These are phyloP conservation scores for Diversispora eburnea DNA, from an alignment of 192 early-diverging fungal species.

Conservation along the genomic window DNA sequence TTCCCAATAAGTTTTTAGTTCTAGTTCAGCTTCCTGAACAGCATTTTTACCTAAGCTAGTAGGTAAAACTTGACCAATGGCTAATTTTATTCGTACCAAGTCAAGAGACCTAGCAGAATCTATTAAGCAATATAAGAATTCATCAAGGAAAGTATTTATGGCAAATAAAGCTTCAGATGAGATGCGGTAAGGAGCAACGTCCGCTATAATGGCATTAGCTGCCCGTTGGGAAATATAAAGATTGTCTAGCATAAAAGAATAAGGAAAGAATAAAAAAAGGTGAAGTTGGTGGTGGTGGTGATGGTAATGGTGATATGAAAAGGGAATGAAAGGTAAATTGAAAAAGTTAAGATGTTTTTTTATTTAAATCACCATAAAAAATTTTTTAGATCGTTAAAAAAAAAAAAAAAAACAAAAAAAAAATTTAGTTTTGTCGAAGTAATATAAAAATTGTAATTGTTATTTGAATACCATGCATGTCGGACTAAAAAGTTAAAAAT, in stretches of 20 bases:
- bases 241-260: conserved; percentile 38
- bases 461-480: no score
- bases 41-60: conserved; percentile 58
- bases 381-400: no score
- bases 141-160: conserved; percentile 56
- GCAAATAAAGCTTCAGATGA: conserved; percentile 54
- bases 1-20: conserved; percentile 54
- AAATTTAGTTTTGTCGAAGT: no score
- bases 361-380: no score
- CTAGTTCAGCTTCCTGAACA: conserved; percentile 57
- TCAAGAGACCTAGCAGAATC: conserved; percentile 48
- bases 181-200: conserved; percentile 51
- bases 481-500: no score
- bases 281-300: background rate
- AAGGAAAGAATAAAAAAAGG: background rate
- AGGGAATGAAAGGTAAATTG: no score
- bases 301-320: no score
- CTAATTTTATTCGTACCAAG: conserved; percentile 45
- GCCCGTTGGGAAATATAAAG: conserved; percentile 59
- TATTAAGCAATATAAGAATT: conserved; percentile 49
- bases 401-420: no score
- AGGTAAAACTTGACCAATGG: conserved; percentile 46
- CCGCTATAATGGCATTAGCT: conserved; percentile 58
- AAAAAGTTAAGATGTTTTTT: no score
- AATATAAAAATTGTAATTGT: no score